Evolutionary conservation across 768 basidiomycete species (phyloP).

Genomic region (Lepiota brunneoincarnata): DNA sequence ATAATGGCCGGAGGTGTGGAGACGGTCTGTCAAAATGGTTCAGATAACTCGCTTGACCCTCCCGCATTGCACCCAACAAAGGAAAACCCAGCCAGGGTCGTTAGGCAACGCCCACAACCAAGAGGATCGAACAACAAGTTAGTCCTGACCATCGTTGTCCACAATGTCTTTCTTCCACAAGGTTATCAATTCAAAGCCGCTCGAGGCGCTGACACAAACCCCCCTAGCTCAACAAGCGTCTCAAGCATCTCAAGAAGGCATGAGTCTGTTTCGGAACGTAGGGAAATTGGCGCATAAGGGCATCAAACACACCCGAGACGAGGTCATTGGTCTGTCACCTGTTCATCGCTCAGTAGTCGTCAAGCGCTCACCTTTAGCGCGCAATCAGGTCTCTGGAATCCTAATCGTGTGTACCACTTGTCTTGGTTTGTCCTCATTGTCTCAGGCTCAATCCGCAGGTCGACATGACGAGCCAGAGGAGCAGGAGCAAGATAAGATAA

Average conservation of each 20-base stretch:
- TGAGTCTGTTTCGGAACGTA: conserved; percentile 28
- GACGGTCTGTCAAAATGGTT: too few species aligned
- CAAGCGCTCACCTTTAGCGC: background rate
- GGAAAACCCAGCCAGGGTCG: background rate
- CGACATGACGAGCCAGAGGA: conserved; percentile 81
- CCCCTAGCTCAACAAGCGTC: conserved; percentile 12
- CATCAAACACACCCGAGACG: conserved; percentile 37
- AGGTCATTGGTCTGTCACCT: conserved; percentile 32
- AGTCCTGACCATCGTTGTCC: conserved; percentile 9
- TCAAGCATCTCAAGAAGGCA: conserved; percentile 18
- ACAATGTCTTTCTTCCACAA: conserved; percentile 39
- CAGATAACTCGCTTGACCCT: too few species aligned
- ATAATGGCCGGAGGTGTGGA: too few species aligned
- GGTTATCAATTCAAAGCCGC: conserved; percentile 20
- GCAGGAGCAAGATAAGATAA: conserved; percentile 63
- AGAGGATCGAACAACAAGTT: conserved; percentile 4
- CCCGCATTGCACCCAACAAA: too few species aligned
- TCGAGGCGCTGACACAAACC: conserved; percentile 17
- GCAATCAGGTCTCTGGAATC: conserved; percentile 36
- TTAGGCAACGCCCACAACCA: background rate
- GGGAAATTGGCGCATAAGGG: conserved; percentile 29
- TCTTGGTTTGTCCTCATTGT: background rate
- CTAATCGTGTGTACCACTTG: conserved; percentile 38
- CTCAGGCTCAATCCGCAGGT: conserved; percentile 26
- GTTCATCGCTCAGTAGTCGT: background rate